phyloP scores from a whole-genome alignment of 257 asterid species.

The Solanum virginianum region DNA sequence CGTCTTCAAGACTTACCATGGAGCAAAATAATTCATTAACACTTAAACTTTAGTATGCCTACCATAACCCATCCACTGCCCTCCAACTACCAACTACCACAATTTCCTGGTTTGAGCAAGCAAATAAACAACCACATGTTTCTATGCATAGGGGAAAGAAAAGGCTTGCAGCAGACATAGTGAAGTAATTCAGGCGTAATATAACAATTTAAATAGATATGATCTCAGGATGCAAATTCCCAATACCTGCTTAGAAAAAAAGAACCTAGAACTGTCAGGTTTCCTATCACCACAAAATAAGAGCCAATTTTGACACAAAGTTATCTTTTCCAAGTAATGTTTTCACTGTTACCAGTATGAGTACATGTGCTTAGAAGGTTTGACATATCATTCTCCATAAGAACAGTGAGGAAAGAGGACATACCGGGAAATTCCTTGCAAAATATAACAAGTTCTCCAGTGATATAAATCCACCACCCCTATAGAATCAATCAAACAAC shows the following conservation, averaged over 20 bases:
- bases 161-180: neutral
- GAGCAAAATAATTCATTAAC: neutral
- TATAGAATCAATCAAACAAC: conserved; percentile 10
- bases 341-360: neutral
- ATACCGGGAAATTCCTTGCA: conserved; percentile 77
- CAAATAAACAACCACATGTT: neutral
- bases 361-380: neutral
- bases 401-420: conserved; percentile 11
- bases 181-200: neutral
- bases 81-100: neutral
- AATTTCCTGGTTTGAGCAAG: neutral
- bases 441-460: conserved; percentile 89
- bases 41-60: neutral
- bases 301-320: neutral
- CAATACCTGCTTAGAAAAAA: neutral
- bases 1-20: neutral
- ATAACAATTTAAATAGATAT: neutral
- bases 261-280: neutral
- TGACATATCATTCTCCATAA: neutral
- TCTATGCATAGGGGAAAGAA: neutral
- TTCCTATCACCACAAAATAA: neutral
- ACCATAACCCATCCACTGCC: neutral
- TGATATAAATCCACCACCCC: conserved; percentile 98
- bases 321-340: neutral
- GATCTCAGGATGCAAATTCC: neutral